phyloP scores from a whole-genome alignment of 1,284 basidiomycete species.

The Pterula multifida region DNA sequence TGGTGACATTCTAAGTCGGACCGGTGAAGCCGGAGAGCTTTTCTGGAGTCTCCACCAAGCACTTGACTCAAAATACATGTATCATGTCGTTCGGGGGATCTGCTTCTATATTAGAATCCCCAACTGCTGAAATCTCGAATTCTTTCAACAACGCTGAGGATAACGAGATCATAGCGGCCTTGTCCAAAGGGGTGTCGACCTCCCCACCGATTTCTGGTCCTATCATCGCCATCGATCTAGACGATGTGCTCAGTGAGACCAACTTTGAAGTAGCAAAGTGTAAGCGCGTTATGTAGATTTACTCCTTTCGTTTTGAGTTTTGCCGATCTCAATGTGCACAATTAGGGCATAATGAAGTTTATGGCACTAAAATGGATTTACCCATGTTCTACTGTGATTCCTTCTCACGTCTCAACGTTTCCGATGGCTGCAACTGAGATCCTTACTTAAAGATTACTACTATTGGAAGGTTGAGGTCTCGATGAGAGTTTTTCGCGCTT shows the following conservation, averaged over 20 bases:
- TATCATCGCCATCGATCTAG: constrained; percentile 63
- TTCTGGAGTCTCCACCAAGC: too few relatives aligned
- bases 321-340: constrained; percentile 3
- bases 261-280: constrained; percentile 56
- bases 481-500: neutral
- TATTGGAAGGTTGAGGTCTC: constrained; percentile 47
- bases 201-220: constrained; percentile 20
- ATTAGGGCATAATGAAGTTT: constrained; percentile 69
- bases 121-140: neutral
- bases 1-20: too few relatives aligned
- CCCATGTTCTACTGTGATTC: constrained; percentile 50
- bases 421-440: constrained; percentile 13
- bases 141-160: neutral
- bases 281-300: constrained; percentile 17
- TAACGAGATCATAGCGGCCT: neutral
- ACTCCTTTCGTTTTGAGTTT: neutral
- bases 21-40: too few relatives aligned
- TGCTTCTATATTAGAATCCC: neutral
- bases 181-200: constrained; percentile 16
- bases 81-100: constrained; percentile 2
- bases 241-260: constrained; percentile 67
- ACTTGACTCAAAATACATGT: neutral
- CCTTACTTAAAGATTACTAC: constrained; percentile 32
- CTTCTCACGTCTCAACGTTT: neutral
- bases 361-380: constrained; percentile 37